Conservation (phyloP, 805 yeast species). For the Suhomyces xylopsoci region DNA sequence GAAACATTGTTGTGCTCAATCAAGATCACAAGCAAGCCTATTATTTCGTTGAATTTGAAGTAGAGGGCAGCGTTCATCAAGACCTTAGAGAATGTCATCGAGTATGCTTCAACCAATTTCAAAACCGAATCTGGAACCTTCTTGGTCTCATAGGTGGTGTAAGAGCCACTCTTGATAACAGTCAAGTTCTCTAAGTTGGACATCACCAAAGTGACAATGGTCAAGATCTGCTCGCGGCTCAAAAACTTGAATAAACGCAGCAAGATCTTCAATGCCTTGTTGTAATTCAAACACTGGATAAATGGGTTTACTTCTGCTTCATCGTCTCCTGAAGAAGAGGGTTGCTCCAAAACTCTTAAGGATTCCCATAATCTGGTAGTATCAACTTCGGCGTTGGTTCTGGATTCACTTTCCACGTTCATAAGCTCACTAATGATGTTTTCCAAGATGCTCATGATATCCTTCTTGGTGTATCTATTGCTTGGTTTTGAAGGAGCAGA, state of each 20-base stretch:
- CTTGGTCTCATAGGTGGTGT: conserved; percentile 54
- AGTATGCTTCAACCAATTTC: conserved; percentile 72
- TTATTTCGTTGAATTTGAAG: conserved; percentile 73
- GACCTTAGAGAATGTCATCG: conserved; percentile 76
- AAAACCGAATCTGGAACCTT: conserved; percentile 51
- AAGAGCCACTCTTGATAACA: conserved; percentile 76
- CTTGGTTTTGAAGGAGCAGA: conserved; percentile 31
- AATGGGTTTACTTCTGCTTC: conserved; percentile 66
- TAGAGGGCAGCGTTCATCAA: conserved; percentile 82
- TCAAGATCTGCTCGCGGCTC: conserved; percentile 68
- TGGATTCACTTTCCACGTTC: conserved; percentile 65
- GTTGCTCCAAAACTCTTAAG: conserved; percentile 65
- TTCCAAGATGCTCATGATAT: conserved; percentile 67
- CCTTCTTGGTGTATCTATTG: conserved; percentile 38
- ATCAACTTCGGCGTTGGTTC: conserved; percentile 33
- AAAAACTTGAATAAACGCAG: conserved; percentile 86
- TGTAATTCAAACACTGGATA: conserved; percentile 74
- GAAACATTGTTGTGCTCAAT: conserved; percentile 69
- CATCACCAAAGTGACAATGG: conserved; percentile 73
- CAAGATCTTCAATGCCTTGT: conserved; percentile 85
- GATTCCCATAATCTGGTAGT: conserved; percentile 66
- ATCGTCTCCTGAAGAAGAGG: conserved; percentile 48
- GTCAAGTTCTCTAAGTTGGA: conserved; percentile 76
- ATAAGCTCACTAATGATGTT: conserved; percentile 72
- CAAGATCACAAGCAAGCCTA: conserved; percentile 68